These are phyloP conservation scores for Cephaloascus albidus DNA, from an alignment of 805 yeast species.

Conservation along the genomic window DNA sequence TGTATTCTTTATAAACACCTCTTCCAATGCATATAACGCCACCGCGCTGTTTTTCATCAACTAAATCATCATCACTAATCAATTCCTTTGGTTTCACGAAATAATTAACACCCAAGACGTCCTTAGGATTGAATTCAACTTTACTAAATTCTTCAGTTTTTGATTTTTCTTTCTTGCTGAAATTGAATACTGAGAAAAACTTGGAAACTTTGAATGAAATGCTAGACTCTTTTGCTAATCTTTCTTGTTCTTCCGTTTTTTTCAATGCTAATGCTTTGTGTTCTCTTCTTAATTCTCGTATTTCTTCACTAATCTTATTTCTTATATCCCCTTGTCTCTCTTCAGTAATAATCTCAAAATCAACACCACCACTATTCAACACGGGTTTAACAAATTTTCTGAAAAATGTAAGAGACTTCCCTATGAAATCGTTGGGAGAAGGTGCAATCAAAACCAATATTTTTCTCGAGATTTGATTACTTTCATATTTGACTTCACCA, in stretches of 20 bases:
- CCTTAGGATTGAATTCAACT: constrained; percentile 27
- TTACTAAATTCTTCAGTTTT: constrained; percentile 16
- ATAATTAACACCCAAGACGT: constrained; percentile 53
- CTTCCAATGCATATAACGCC: constrained; percentile 91
- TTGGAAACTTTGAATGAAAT: not conserved
- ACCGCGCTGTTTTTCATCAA: constrained; percentile 47
- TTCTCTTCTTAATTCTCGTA: constrained; percentile 58
- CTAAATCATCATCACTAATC: constrained; percentile 37
- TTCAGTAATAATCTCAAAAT: constrained; percentile 70
- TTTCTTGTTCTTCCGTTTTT: constrained; percentile 2
- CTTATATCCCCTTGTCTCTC: constrained; percentile 87
- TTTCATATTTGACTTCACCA: constrained; percentile 34
- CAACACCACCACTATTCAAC: constrained; percentile 74
- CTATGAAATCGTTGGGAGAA: constrained; percentile 90
- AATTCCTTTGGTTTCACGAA: constrained; percentile 14
- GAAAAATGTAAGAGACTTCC: constrained; percentile 63
- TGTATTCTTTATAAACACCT: constrained; percentile 91
- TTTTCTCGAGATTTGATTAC: constrained; percentile 58
- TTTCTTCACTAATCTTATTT: constrained; percentile 67
- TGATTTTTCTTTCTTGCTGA: constrained; percentile 8
- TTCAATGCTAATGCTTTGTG: not conserved
- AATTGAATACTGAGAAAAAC: constrained; percentile 11
- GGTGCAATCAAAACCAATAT: constrained; percentile 84
- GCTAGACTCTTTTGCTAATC: not conserved
- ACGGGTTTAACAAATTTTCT: constrained; percentile 79